Base-by-base conservation (phyloP, 2,329 filamentous ascomycete species). In the Xylariaceae sp. region DNA sequence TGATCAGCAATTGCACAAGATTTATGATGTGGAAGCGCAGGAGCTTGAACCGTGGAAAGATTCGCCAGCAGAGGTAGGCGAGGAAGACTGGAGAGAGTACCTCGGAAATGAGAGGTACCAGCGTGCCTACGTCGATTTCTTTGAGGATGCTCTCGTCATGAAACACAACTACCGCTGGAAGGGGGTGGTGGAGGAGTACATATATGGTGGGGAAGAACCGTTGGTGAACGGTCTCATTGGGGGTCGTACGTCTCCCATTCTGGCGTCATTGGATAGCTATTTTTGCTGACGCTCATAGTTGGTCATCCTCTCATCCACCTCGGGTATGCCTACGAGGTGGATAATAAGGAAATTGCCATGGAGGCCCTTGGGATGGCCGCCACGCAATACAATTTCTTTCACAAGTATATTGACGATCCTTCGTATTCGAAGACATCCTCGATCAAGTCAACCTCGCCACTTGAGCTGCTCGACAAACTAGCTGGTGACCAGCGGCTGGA, bases 231-330 rank as follows among this genome's bases (percentile, higher is more conserved):
- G 88, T 40, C 75, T 97, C 40, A 85, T 96, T 51, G 82, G 87
- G 44, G 91, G 91, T 51, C 82, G 91, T 95, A 83, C 54, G 89
- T 76, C 29, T 50, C 19, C 41, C 20, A 51, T 50, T 46, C 44
- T 62, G 57, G 37, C 29, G 23, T 16, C 48, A 52, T 52, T 3
- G 19, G 3, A 44, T 40, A n/a, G 50, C 12, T 7, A 42, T 19
- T 43, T 47, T 20, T 44, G 56, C 72, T 77, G 50, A 76, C 62
- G 48, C 21, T 52, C 21, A 3, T 62, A 93, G 90, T 96, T 58
- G 93, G 89, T 18, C 91, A 97, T 67, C 90, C 93, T 1, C 79
- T 98, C n/a, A 95, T 98, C 56, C 95, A 98, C 68, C 81, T 99
- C 2, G 93, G 87, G n/a, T 97, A 96, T 70, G 95, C 92, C 9